Evolutionary conservation across 108 stramenopile genomes (phyloP), one percentile per base, ranked within the genome.

Genomic region (Asterionellopsis glacialis): DNA sequence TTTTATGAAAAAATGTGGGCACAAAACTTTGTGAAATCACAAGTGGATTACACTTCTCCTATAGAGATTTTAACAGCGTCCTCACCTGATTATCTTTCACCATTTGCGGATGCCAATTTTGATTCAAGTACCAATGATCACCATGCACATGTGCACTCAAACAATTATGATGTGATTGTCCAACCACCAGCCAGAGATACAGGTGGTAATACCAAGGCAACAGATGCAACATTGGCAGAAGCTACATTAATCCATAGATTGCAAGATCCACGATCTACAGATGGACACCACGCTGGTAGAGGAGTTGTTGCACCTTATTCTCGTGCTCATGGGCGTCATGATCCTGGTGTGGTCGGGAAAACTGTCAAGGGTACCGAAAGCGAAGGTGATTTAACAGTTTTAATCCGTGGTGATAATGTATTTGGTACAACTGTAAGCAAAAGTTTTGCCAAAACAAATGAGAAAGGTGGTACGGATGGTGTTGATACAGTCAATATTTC

Each of bases 1-100:
- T 90, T 87, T 55, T 96, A 88, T 64, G 95, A 96, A 69, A 77
- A 89, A 67, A 72, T 93, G 72, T 98, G 97, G 97, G 76, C 84
- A 1, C 77, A 95, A 65, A 96, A 98, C 68, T 95, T 98, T 75
- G 68, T 77, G 0, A 24, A 82, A 25, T 92, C 90, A 16, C 76
- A 93, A 55, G 95, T 97, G 5, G 60, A 84, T 39, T 92, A 90
- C 60, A 59, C 73, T 56, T 72, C 87, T 41, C 88, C 87, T 6
- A 72, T 72, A 10, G 91, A 90, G 59, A 86, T 90, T 0, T 59
- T 90, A 54, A 90, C 88, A 3, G 88, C 91, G 12, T 76, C 86
- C 0, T 83, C 91, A 19, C 87, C 90, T 50, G 74, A 88, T 55
- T 82, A 82, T 6, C 64, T 92, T 10, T 75, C 59, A 50, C 91